Evolutionary conservation across 2,329 filamentous ascomycete species (phyloP), one percentile per base, ranked within the genome.

Genomic region (Ilyonectria robusta): DNA sequence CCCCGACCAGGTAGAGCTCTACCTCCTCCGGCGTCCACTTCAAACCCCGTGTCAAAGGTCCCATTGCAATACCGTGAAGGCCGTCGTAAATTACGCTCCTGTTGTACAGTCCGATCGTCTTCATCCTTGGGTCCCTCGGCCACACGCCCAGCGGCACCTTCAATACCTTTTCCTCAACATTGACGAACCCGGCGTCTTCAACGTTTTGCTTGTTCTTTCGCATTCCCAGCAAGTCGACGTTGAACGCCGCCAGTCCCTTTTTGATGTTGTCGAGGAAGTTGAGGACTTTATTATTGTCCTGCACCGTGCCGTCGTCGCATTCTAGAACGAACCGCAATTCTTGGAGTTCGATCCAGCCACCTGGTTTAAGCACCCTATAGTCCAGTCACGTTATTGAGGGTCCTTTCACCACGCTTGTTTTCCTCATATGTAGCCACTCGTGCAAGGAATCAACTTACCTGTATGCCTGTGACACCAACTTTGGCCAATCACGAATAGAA

Each of bases 311-410:
- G 59, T 83, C 80, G 69, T 82, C 81, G 23, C 57, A 59, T 33
- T 51, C 54, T 76, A 81, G 40, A 75, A 73, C 21, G 80, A 74
- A 31, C 69, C 72, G 29, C 74, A 77, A 59, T 53, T 84, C 83
- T 29, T 82, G 80, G 31, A 83, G 78, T 67, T 85, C 83, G 33
- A 85, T 75, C 79, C 82, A 84, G 53, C 82, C 83, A 37, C 84
- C 84, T 1, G 84, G 84, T 35, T 78, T 80, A 10, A 86, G 75
- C 69, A 46, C 31, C 15, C 57, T 59, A 6, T 7, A 55, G 3
- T n/a, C 15, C 40, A 15, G 8, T 29, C n/a, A 9, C n/a, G 42
- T n/a, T 15, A 46, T 19, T 13, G 8, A 10, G 7, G 3, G 8
- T 44, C 29, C 15, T 21, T 11, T 44, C 7, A 1, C 26, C 4